Evolutionary conservation across 1,284 basidiomycete species (phyloP), one percentile per base, ranked within the genome.

Genomic region (Cryptococcus deneoformans): DNA sequence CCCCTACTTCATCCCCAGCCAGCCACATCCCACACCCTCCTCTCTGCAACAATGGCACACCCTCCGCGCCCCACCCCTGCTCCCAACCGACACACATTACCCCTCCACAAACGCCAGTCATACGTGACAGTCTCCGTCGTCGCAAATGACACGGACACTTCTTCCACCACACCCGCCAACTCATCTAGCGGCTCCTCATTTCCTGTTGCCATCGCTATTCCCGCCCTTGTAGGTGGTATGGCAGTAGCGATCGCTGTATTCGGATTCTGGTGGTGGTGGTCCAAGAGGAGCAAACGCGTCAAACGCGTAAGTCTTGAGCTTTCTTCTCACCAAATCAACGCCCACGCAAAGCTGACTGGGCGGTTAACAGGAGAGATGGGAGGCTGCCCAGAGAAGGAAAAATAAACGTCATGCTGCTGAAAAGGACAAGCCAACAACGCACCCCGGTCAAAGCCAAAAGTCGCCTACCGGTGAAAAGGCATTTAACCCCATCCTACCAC

Each of bases 171-270:
- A 1, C 20, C 20, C 20, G 20, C 20, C 20, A 20, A 20, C 20
- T 20, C 20, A 20, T 20, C 20, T 20, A 20, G 20, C 20, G 20
- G 20, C 20, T 20, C 20, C 20, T 20, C 20, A 20, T 20, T 20
- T 20, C 20, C 69, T 5, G 62, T 71, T 0, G 61, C 62, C 12
- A 65, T 71, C 16, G 69, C 69, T 35, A 59, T 71, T 3, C 69
- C 69, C 9, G 69, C 69, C 9, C 53, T 71, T 36, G 60, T 68
- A 10, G 69, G 69, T 20, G 69, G 69, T 3, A 69, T 71, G 67
- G 67, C 64, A 6, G 34, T 67, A 44, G 69, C 67, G 7, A n/a
- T 69, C 8, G 54, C 49, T 3, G 63, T 51, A 10, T 66, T 65
- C 50, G 51, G 62, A 10, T 38, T 66, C 6, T 69, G 57, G 58